A percentile compares a stretch with the other conserved stretches of the same genome.
phyloP scores from a whole-genome alignment of 805 yeast genomes.

The Candida silvatica region DNA sequence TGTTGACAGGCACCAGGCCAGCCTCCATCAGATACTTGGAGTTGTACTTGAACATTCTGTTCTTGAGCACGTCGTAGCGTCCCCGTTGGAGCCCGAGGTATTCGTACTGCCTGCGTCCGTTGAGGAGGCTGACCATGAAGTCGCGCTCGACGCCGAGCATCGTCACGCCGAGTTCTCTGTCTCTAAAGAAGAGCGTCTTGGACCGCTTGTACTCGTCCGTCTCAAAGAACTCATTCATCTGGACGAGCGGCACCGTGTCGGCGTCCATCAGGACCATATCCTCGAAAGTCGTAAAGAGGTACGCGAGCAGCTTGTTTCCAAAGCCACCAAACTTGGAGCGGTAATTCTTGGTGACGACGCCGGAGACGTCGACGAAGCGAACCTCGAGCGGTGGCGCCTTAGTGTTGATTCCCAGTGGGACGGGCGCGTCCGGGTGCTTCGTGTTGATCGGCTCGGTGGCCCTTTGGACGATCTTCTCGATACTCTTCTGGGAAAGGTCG shows the following conservation, averaged over 20 bases:
- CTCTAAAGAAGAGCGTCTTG: constrained; percentile 41
- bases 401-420: constrained; percentile 8
- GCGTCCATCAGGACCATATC: constrained; percentile 48
- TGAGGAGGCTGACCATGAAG: constrained; percentile 30
- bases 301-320: constrained; percentile 45
- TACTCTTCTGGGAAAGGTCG: constrained; percentile 26
- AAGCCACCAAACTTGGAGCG: constrained; percentile 18
- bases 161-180: constrained; percentile 25
- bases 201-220: constrained; percentile 26
- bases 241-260: constrained; percentile 34
- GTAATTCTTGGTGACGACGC: constrained; percentile 17
- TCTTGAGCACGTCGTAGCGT: constrained; percentile 18
- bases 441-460: constrained; percentile 25
- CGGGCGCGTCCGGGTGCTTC: constrained; percentile 12
- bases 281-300: constrained; percentile 48
- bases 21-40: constrained; percentile 40
- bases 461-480: constrained; percentile 24
- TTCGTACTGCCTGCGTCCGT: constrained; percentile 13
- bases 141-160: neutral
- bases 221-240: constrained; percentile 29
- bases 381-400: constrained; percentile 15
- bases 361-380: constrained; percentile 26
- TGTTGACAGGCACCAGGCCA: constrained; percentile 40
- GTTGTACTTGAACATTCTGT: constrained; percentile 34
- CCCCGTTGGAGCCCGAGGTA: neutral